Evolutionary conservation across 768 basidiomycete species (phyloP), one percentile per base, ranked within the genome.

Genomic region (Trametes elegans): DNA sequence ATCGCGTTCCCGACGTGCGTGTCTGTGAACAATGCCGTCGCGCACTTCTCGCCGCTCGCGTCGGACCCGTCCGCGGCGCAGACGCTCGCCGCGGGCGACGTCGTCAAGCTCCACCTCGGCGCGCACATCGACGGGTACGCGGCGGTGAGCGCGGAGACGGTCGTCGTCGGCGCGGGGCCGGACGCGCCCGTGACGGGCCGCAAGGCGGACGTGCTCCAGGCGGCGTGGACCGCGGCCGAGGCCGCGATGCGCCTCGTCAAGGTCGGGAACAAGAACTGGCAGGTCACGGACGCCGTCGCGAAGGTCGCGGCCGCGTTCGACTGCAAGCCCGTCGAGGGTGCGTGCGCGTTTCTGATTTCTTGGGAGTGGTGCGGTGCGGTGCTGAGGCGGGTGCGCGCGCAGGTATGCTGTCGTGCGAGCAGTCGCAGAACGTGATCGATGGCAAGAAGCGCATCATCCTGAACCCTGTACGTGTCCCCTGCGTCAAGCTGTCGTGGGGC

Each of bases 41-140:
- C 93, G 38, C 92, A 98, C 74, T 97, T 93, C 78, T 95, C 95
- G 10, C 97, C 97, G n/a, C 83, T 98, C 51, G 85, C 85, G 79
- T 91, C 90, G 32, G 90, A 93, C 74, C 73, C 85, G 14, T 80
- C 82, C 59, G 82, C 88, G 24, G 73, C 76, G 7, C 84, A 85
- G 70, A 79, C 71, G 46, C 79, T 95, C 61, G 83, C 81, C 24
- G 88, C 93, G 60, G 84, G 85, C 57, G 97, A 99, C 70, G 85
- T 99, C 54, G 96, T 98, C 62, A 98, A 98, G 75, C 74, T 99
- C 60, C 92, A 95, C 71, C 79, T 98, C 57, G 97, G 97, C 41
- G 94, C 95, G 18, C 97, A 99, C 68, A 93, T 99, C 72, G 96
- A 98, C 70, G 97, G 97, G 53, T 98, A 90, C 72, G 94, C 95